Conservation (phyloP, 2,329 filamentous ascomycete genomes). For the Drechslerella stenobrocha region DNA sequence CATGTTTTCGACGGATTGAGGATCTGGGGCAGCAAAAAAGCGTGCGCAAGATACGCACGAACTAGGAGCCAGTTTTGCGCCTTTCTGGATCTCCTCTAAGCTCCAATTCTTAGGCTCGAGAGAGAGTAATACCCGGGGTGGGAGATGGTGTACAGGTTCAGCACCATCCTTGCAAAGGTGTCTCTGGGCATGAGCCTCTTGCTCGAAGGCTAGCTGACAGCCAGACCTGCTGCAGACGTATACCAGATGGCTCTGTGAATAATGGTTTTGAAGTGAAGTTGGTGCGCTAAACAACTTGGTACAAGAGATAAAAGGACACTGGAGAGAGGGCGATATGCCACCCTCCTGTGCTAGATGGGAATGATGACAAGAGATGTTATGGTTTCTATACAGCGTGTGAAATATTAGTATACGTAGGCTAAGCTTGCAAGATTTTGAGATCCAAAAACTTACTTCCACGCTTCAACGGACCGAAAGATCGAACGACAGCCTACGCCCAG, state of each 20-base stretch:
- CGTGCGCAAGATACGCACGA: conserved; percentile 7
- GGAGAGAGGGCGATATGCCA: conserved; percentile 10
- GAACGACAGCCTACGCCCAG: conserved; percentile 14
- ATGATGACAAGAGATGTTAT: conserved; percentile 17
- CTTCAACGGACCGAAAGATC: conserved; percentile 11
- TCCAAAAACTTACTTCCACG: conserved; percentile 35
- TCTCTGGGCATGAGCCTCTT: conserved; percentile 20
- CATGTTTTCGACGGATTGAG: conserved; percentile 6
- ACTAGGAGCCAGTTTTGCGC: conserved; percentile 14
- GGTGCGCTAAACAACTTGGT: conserved; percentile 22
- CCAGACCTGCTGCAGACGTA: conserved; percentile 15
- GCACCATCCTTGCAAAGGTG: conserved; percentile 7
- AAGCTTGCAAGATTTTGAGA: too few species aligned
- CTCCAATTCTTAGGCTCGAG: conserved; percentile 30
- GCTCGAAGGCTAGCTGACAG: conserved; percentile 22
- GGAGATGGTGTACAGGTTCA: conserved; percentile 1
- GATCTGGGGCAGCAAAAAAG: conserved; percentile 4
- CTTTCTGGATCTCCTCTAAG: conserved; percentile 22
- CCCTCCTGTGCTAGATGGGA: conserved; percentile 5
- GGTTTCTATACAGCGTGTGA: conserved; percentile 17
- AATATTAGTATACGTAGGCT: too few species aligned
- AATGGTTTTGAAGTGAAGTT: conserved; percentile 23
- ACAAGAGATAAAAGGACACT: conserved; percentile 28
- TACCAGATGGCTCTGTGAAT: conserved; percentile 28
- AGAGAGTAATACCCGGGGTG: conserved; percentile 5